Conservation (phyloP, 176 grass and related monocot genomes). For the Saccharum spontaneum region DNA sequence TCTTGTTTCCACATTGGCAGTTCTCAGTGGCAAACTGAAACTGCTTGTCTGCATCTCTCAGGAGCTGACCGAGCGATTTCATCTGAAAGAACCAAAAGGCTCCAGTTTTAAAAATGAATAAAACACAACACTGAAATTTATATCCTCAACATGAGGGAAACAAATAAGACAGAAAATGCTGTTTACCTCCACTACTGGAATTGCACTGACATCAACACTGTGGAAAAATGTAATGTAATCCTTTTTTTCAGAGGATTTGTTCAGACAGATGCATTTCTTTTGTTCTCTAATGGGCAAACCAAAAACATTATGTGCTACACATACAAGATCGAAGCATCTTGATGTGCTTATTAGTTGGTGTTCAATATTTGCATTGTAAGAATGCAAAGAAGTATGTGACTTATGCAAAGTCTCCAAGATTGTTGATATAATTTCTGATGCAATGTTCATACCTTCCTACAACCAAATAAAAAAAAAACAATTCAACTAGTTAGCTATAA, state of each 20-base stretch:
- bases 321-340: neutral
- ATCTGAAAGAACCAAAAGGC: neutral
- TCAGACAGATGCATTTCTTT: slow-evolving; percentile 8
- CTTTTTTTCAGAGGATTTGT: neutral
- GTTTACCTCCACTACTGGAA: neutral
- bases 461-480: neutral
- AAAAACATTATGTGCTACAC: slow-evolving; percentile 18
- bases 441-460: slow-evolving; percentile 6
- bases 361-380: neutral
- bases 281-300: slow-evolving; percentile 20
- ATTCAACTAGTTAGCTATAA: neutral
- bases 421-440: slow-evolving; percentile 14
- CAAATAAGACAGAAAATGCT: neutral
- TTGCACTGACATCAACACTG: neutral
- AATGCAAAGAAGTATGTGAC: neutral
- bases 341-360: neutral
- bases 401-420: neutral
- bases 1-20: neutral
- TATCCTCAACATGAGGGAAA: neutral
- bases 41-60: neutral
- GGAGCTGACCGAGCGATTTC: neutral
- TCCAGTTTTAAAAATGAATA: neutral
- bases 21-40: neutral
- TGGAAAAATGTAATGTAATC: neutral
- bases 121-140: neutral